These are phyloP conservation scores for Lactarius evosmus DNA, from an alignment of 768 basidiomycete genomes.

Conservation along the genomic window DNA sequence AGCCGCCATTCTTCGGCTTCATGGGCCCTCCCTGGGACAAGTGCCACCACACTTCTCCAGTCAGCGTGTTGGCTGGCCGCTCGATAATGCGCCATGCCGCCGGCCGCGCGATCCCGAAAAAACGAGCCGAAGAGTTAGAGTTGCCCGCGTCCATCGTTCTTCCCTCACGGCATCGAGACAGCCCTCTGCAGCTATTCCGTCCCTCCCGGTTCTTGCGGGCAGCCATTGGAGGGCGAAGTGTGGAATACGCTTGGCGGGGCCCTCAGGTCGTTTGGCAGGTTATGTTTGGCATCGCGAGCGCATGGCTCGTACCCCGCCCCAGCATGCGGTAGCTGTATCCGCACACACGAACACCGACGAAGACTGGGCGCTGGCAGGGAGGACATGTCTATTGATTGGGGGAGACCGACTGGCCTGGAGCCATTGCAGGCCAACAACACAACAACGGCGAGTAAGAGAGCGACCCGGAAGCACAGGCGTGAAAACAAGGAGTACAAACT, in stretches of 20 bases:
- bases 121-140: slow-evolving; percentile 35
- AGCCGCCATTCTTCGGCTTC: slow-evolving; percentile 29
- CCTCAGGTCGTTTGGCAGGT: slow-evolving; percentile 36
- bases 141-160: slow-evolving; percentile 34
- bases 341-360: slow-evolving; percentile 34
- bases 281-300: slow-evolving; percentile 31
- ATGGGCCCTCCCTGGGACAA: background rate
- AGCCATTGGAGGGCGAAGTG: slow-evolving; percentile 29
- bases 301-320: slow-evolving; percentile 33
- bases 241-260: slow-evolving; percentile 32
- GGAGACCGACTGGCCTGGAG: background rate
- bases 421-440: no score
- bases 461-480: background rate
- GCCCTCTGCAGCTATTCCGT: slow-evolving; percentile 32
- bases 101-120: slow-evolving; percentile 37
- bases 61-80: slow-evolving; percentile 8
- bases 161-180: slow-evolving; percentile 32
- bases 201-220: slow-evolving; percentile 30
- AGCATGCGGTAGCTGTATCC: slow-evolving; percentile 32
- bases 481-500: no score
- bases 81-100: slow-evolving; percentile 27
- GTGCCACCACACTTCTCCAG: background rate
- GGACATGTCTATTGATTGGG: background rate
- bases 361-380: slow-evolving; percentile 33
- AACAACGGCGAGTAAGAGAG: background rate